phyloP scores from a whole-genome alignment of 2,329 filamentous ascomycete genomes.

The Rhinocladiella similis region DNA sequence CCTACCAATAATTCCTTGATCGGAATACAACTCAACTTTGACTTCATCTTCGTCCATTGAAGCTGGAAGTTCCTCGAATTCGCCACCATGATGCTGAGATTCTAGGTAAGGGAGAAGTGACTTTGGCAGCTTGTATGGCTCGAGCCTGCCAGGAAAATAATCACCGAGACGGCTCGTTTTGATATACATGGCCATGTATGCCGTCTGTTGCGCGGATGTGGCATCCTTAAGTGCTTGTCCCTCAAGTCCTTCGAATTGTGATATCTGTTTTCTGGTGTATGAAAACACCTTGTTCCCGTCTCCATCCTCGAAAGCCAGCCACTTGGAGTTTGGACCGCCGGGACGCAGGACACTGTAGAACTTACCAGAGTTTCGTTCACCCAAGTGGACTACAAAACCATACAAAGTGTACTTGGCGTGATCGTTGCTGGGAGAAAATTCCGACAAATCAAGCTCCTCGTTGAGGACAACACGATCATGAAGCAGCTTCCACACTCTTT shows the following conservation, averaged over 20 bases:
- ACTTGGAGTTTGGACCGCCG: slow-evolving; percentile 54
- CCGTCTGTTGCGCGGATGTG: slow-evolving; percentile 44
- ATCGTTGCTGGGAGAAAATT: slow-evolving; percentile 35
- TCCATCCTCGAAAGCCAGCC: slow-evolving; percentile 61
- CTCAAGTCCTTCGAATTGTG: slow-evolving; percentile 51
- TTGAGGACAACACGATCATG: slow-evolving; percentile 58
- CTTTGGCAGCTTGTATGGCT: slow-evolving; percentile 49
- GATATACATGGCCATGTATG: slow-evolving; percentile 59
- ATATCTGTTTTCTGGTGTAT: slow-evolving; percentile 56
- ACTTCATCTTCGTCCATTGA: slow-evolving; percentile 30
- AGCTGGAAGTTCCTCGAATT: slow-evolving; percentile 17
- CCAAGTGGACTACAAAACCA: slow-evolving; percentile 61
- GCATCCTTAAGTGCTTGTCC: slow-evolving; percentile 38
- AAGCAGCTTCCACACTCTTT: slow-evolving; percentile 58
- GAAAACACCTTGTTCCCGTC: slow-evolving; percentile 58
- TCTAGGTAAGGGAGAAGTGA: slow-evolving; percentile 43
- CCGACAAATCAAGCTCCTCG: slow-evolving; percentile 52
- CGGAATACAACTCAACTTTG: slow-evolving; percentile 42
- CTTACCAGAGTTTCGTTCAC: slow-evolving; percentile 57
- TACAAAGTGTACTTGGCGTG: slow-evolving; percentile 56
- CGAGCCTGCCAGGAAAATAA: slow-evolving; percentile 43
- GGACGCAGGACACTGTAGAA: slow-evolving; percentile 64
- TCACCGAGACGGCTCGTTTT: slow-evolving; percentile 49
- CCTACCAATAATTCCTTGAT: slow-evolving; percentile 36
- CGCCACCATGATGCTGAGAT: slow-evolving; percentile 12